Percentiles rank a stretch among this genome's conserved stretches.
These are phyloP conservation scores for Penicillium sclerotigenum DNA, from an alignment of 2,329 filamentous ascomycete genomes.

Conservation along the genomic window DNA sequence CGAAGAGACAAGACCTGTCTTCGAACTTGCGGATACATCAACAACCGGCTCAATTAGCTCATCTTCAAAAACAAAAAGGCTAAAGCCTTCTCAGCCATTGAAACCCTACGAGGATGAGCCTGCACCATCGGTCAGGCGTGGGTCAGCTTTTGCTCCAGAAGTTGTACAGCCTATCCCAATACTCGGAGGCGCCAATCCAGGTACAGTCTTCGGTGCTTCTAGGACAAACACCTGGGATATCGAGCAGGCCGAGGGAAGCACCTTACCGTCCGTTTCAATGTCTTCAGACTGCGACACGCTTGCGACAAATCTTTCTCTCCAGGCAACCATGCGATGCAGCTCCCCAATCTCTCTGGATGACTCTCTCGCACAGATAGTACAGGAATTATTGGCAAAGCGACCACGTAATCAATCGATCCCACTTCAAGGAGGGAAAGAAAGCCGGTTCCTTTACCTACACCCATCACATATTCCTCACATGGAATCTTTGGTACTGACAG, in stretches of 20 bases:
- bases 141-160: slow-evolving; percentile 48
- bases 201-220: neutral
- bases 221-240: neutral
- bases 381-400: slow-evolving; percentile 39
- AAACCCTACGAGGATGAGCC: slow-evolving; percentile 31
- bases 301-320: neutral
- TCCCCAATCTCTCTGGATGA: slow-evolving; percentile 24
- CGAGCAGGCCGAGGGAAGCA: neutral
- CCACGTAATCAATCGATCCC: slow-evolving; percentile 32
- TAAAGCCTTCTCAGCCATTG: neutral
- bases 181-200: neutral
- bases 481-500: slow-evolving; percentile 55
- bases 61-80: neutral
- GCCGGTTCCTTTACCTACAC: slow-evolving; percentile 44
- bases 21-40: slow-evolving; percentile 42
- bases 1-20: slow-evolving; percentile 27
- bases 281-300: slow-evolving; percentile 4
- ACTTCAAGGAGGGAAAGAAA: slow-evolving; percentile 27
- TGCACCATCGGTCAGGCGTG: slow-evolving; percentile 35
- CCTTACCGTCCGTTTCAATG: slow-evolving; percentile 8
- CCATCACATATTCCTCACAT: slow-evolving; percentile 55
- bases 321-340: slow-evolving; percentile 13
- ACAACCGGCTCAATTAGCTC: slow-evolving; percentile 7
- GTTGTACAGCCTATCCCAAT: slow-evolving; percentile 31
- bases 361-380: slow-evolving; percentile 33